These are phyloP conservation scores for Fusarium beomiforme DNA, from an alignment of 2,329 filamentous ascomycete genomes.

Conservation along the genomic window DNA sequence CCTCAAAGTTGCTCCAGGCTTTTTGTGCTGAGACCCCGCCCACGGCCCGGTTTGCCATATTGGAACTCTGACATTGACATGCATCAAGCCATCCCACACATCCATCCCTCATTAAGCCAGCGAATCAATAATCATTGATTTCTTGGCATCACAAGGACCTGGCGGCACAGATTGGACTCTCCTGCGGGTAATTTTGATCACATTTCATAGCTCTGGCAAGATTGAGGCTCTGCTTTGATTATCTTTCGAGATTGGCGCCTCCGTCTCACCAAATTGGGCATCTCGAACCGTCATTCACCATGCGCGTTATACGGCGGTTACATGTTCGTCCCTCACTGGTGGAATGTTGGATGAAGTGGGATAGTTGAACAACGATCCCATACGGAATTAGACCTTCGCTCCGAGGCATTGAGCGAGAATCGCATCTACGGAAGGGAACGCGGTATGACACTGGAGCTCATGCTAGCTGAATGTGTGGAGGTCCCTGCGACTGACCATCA, in stretches of 20 bases:
- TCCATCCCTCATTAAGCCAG: slow-evolving; percentile 21
- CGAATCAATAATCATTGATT: slow-evolving; percentile 25
- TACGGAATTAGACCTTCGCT: background rate
- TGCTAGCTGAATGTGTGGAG: slow-evolving; percentile 12
- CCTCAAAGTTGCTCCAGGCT: slow-evolving; percentile 24
- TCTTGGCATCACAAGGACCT: slow-evolving; percentile 19
- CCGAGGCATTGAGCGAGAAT: slow-evolving; percentile 13
- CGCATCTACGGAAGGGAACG: slow-evolving; percentile 20
- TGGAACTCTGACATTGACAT: slow-evolving; percentile 23
- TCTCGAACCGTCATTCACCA: slow-evolving; percentile 10
- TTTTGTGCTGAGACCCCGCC: slow-evolving; percentile 31
- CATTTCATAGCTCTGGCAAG: slow-evolving; percentile 2
- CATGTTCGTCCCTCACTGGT: slow-evolving; percentile 34
- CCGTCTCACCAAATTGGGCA: slow-evolving; percentile 16
- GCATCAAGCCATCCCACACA: slow-evolving; percentile 29
- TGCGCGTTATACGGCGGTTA: slow-evolving; percentile 20
- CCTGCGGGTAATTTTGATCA: background rate
- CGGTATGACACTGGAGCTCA: slow-evolving; percentile 9
- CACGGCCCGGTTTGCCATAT: slow-evolving; percentile 36
- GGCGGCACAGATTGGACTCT: slow-evolving; percentile 22
- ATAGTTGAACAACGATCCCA: slow-evolving; percentile 9
- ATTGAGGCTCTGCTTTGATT: slow-evolving; percentile 35
- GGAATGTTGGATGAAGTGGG: slow-evolving; percentile 18
- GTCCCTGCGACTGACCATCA: background rate
- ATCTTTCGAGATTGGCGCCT: slow-evolving; percentile 3